Percentiles rank a stretch among this genome's conserved stretches.
phyloP scores from a whole-genome alignment of 2,329 filamentous ascomycete genomes.

The Phaeosphaeria sp. region DNA sequence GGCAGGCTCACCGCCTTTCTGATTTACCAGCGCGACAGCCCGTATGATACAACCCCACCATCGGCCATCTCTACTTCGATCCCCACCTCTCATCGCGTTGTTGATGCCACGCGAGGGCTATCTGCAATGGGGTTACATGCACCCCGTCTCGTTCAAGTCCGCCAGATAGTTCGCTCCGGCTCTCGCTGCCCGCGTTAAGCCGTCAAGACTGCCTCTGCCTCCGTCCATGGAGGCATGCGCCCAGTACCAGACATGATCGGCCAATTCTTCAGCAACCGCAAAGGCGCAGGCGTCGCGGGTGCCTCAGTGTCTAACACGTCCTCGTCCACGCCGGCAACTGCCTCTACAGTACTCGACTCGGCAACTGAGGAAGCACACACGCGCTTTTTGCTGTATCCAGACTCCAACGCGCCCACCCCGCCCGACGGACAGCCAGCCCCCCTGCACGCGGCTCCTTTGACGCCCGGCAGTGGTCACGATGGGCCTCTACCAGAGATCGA shows the following conservation, averaged over 20 bases:
- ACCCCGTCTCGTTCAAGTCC: slow-evolving; percentile 26
- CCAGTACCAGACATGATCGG: slow-evolving; percentile 47
- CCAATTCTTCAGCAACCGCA: slow-evolving; percentile 49
- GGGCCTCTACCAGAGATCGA: slow-evolving; percentile 49
- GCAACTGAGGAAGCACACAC: slow-evolving; percentile 51
- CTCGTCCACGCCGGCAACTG: slow-evolving; percentile 9
- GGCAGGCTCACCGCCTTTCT: not conserved
- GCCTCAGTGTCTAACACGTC: slow-evolving; percentile 16
- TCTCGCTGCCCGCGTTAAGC: not conserved
- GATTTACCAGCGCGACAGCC: not conserved
- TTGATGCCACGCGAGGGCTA: not conserved
- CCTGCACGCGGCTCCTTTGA: slow-evolving; percentile 36
- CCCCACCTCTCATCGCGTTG: not conserved
- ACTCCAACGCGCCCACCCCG: slow-evolving; percentile 43
- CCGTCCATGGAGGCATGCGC: slow-evolving; percentile 20
- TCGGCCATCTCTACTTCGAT: not conserved
- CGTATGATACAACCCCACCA: not conserved
- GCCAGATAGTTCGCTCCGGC: slow-evolving; percentile 12
- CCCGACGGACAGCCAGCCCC: slow-evolving; percentile 46
- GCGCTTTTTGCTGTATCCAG: slow-evolving; percentile 50
- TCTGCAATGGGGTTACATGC: slow-evolving; percentile 39
- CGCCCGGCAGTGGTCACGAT: slow-evolving; percentile 41
- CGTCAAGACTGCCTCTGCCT: slow-evolving; percentile 16
- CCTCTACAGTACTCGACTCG: slow-evolving; percentile 36
- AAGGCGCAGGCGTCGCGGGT: slow-evolving; percentile 21